A percentile compares a stretch with the other conserved stretches of the same genome.
Evolutionary conservation across 2,329 filamentous ascomycete genomes (phyloP).

Genomic region (Karstenula rhodostoma): DNA sequence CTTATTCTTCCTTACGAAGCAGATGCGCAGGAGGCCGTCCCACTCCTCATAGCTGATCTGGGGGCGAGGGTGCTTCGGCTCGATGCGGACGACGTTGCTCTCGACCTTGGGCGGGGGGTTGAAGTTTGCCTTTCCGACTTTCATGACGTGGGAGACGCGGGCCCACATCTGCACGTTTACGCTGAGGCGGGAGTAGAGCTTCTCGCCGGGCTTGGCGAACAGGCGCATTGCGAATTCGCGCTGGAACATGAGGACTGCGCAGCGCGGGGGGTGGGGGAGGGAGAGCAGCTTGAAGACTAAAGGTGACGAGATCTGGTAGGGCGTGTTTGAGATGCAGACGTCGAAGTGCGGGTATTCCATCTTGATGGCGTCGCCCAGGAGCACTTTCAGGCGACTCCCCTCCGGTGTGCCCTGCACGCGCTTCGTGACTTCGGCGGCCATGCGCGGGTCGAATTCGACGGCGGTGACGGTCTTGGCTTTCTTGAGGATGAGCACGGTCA

Average conservation of each 20-base stretch:
- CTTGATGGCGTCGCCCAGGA: constrained; percentile 94
- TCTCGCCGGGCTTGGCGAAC: constrained; percentile 86
- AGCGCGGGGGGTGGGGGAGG: constrained; percentile 80
- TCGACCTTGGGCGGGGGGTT: constrained; percentile 93
- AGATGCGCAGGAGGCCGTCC: constrained; percentile 85
- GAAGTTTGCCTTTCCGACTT: constrained; percentile 96
- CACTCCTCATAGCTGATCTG: constrained; percentile 94
- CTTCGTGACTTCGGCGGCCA: constrained; percentile 94
- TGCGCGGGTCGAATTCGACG: constrained; percentile 93
- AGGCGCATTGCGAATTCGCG: constrained; percentile 91
- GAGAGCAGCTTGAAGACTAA: constrained; percentile 86
- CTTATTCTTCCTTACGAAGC: constrained; percentile 90
- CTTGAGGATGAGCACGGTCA: constrained; percentile 89
- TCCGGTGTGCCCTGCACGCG: constrained; percentile 89
- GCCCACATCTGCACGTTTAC: constrained; percentile 96
- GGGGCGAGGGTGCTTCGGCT: constrained; percentile 84
- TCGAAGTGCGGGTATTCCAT: constrained; percentile 79
- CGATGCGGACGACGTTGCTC: constrained; percentile 86
- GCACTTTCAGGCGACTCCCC: constrained; percentile 79
- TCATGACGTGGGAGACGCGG: constrained; percentile 78
- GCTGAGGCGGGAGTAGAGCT: constrained; percentile 87
- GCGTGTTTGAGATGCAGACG: constrained; percentile 80
- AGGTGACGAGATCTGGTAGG: constrained; percentile 84
- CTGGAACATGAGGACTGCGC: constrained; percentile 94
- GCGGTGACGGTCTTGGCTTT: constrained; percentile 84